Percentiles rank a stretch among this genome's conserved stretches.
Conservation (phyloP, 306 rosid genomes). For the Acacia melanoxylon region DNA sequence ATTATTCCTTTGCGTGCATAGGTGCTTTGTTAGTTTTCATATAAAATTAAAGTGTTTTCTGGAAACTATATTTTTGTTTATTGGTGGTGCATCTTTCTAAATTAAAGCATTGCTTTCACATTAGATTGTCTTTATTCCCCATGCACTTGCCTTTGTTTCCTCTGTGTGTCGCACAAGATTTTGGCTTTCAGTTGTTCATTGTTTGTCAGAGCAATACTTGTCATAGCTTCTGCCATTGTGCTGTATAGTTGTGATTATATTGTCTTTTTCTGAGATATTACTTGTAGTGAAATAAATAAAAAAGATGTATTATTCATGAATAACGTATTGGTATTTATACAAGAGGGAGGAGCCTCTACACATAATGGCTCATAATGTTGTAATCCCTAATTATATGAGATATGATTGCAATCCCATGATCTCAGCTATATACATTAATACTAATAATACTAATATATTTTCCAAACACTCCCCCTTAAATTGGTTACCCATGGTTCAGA, state of each 20-base stretch:
- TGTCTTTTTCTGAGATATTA: background rate
- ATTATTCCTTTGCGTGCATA: background rate
- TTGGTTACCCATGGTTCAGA: too few relatives aligned
- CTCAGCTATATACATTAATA: too few relatives aligned
- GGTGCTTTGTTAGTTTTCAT: background rate
- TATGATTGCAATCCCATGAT: too few relatives aligned
- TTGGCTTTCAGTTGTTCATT: background rate
- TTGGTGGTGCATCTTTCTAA: conserved; percentile 11
- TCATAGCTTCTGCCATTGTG: background rate
- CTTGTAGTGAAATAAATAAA: too few relatives aligned
- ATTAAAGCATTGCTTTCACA: background rate
- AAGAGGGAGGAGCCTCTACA: too few relatives aligned
- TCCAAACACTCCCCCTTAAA: too few relatives aligned
- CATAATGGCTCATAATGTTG: too few relatives aligned
- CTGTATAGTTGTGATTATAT: background rate
- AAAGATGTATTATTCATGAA: too few relatives aligned
- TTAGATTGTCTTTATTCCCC: background rate
- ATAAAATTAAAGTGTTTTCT: background rate
- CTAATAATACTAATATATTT: too few relatives aligned
- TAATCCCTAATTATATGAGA: too few relatives aligned
- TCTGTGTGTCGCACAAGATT: background rate
- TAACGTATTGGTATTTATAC: too few relatives aligned
- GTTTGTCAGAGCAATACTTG: background rate
- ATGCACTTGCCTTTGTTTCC: background rate
- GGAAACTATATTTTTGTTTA: background rate